Evolutionary conservation across 495 filamentous ascomycete genomes (phyloP).

Genomic region (Aspergillus asperescens): DNA sequence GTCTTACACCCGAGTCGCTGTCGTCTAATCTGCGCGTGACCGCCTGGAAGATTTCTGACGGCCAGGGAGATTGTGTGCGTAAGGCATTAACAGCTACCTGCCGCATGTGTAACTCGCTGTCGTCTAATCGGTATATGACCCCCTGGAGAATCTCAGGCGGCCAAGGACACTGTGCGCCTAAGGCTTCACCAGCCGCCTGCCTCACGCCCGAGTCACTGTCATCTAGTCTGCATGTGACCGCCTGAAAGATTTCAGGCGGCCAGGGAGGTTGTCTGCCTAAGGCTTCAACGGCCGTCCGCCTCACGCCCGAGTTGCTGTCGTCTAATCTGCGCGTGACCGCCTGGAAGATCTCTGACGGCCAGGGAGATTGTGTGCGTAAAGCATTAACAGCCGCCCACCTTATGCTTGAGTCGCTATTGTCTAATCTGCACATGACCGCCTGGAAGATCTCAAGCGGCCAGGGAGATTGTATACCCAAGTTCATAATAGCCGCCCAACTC

Average conservation of each 20-base stretch:
- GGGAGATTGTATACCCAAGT: background rate
- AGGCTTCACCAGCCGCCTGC: background rate
- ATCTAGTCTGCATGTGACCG: background rate
- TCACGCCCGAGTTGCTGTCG: background rate
- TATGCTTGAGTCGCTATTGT: background rate
- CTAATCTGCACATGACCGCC: background rate
- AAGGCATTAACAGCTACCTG: slow-evolving; percentile 2
- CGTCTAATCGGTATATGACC: background rate
- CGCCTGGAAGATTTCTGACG: background rate
- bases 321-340: background rate
- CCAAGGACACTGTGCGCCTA: background rate
- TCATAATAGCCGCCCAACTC: background rate
- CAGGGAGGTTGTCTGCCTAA: background rate
- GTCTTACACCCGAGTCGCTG: background rate
- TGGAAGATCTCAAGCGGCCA: background rate
- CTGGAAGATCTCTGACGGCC: background rate
- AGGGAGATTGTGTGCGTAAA: background rate
- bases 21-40: background rate
- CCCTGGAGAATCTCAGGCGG: background rate
- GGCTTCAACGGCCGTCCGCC: background rate
- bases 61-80: background rate
- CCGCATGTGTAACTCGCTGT: background rate
- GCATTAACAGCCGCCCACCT: background rate
- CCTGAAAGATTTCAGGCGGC: background rate
- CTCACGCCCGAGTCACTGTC: background rate